Evolutionary conservation across 2,329 filamentous ascomycete genomes (phyloP).

Genomic region (Fusarium protoensiforme): DNA sequence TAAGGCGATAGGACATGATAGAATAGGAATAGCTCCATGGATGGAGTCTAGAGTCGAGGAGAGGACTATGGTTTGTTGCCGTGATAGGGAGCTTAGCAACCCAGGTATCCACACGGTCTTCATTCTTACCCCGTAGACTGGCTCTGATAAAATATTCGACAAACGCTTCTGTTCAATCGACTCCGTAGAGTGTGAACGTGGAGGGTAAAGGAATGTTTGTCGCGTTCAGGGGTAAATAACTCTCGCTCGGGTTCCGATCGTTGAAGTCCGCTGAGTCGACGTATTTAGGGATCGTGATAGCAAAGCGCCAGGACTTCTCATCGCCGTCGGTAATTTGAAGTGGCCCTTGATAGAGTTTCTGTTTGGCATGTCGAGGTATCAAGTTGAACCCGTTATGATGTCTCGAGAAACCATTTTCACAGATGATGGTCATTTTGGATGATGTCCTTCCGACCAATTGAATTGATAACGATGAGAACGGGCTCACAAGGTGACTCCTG

Average conservation of each 20-base stretch:
- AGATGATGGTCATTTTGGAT: slow-evolving; percentile 33
- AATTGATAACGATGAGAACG: slow-evolving; percentile 34
- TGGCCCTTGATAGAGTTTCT: slow-evolving; percentile 37
- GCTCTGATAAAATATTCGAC: slow-evolving; percentile 51
- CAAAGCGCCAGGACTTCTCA: slow-evolving; percentile 43
- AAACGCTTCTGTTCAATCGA: neutral
- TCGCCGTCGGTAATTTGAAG: slow-evolving; percentile 33
- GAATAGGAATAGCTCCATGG: neutral
- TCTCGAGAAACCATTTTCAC: slow-evolving; percentile 9
- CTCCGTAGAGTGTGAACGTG: neutral
- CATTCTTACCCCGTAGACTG: slow-evolving; percentile 21
- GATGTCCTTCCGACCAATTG: slow-evolving; percentile 42
- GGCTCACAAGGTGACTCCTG: slow-evolving; percentile 28
- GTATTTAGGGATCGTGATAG: slow-evolving; percentile 41
- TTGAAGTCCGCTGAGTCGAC: neutral
- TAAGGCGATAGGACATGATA: slow-evolving; percentile 40
- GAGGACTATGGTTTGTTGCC: slow-evolving; percentile 17
- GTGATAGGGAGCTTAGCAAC: slow-evolving; percentile 39
- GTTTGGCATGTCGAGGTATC: slow-evolving; percentile 14
- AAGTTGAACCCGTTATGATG: slow-evolving; percentile 43
- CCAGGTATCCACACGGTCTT: neutral
- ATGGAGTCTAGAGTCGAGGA: slow-evolving; percentile 26
- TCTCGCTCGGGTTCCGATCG: neutral
- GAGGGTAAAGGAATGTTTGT: slow-evolving; percentile 9
- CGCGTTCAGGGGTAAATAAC: neutral